A percentile compares a stretch with the other conserved stretches of the same genome.
Evolutionary conservation across 805 yeast species (phyloP).

Genomic region (Teunomyces stri): DNA sequence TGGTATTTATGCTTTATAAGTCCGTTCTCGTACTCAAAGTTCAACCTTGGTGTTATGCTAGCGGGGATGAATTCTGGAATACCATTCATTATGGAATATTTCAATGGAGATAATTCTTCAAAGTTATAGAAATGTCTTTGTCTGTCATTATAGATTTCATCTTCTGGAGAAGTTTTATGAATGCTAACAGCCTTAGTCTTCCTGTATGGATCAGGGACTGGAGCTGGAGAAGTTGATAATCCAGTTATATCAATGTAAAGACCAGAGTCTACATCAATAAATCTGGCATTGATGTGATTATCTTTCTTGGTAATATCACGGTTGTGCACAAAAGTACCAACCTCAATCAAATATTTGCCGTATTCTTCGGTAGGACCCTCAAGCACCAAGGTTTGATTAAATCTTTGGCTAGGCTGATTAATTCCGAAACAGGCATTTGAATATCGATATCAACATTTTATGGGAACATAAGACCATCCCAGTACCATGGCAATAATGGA

Average conservation of each 20-base stretch:
- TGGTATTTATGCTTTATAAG: conserved; percentile 27
- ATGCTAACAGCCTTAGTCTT: conserved; percentile 5
- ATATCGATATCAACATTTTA: conserved; percentile 31
- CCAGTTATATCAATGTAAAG: conserved; percentile 43
- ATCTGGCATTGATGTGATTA: conserved; percentile 55
- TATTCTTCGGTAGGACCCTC: conserved; percentile 44
- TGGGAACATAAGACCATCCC: conserved; percentile 29
- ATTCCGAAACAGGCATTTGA: conserved; percentile 25
- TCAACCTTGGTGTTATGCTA: conserved; percentile 38
- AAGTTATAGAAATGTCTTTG: conserved; percentile 30
- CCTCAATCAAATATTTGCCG: conserved; percentile 51
- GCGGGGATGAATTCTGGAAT: conserved; percentile 56
- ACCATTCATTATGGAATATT: conserved; percentile 45
- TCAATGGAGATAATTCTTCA: conserved; percentile 42
- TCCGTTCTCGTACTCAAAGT: conserved; percentile 47
- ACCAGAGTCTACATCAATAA: conserved; percentile 49
- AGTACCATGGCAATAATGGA: conserved; percentile 27
- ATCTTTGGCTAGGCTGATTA: conserved; percentile 19
- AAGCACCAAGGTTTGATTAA: conserved; percentile 25
- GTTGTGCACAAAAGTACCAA: conserved; percentile 20
- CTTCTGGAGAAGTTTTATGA: conserved; percentile 16
- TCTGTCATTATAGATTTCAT: conserved; percentile 40
- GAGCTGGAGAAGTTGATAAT: conserved; percentile 31
- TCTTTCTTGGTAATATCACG: conserved; percentile 17
- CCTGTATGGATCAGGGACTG: conserved; percentile 20